phyloP scores from a whole-genome alignment of 148 eudicot species.

The Diospyros kaki region DNA sequence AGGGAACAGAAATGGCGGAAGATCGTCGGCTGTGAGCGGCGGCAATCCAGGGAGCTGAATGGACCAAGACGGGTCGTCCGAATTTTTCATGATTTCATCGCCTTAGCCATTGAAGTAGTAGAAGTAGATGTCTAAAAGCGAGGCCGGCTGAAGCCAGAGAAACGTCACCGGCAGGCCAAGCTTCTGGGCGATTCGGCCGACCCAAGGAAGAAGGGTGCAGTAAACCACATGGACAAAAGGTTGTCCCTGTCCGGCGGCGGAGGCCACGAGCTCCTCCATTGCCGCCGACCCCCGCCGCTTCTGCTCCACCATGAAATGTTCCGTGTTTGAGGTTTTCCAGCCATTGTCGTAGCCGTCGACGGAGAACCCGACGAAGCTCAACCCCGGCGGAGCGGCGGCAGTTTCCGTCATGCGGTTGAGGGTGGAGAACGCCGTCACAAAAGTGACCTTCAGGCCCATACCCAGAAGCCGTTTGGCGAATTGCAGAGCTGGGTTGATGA shows the following conservation, averaged over 20 bases:
- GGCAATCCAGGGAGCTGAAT: conserved; percentile 45
- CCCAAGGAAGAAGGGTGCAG: conserved; percentile 38
- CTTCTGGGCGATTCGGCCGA: conserved; percentile 30
- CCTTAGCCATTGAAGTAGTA: conserved; percentile 33
- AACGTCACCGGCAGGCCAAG: conserved; percentile 34
- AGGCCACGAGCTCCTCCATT: conserved; percentile 1
- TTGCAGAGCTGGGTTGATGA: conserved; percentile 39
- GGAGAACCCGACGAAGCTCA: conserved; percentile 20
- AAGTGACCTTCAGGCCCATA: conserved; percentile 39
- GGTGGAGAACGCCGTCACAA: conserved; percentile 35
- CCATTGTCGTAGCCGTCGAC: conserved; percentile 38
- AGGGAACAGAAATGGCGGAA: conserved; percentile 41
- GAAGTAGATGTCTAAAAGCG: conserved; percentile 36
- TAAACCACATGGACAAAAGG: conserved; percentile 31
- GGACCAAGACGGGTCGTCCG: conserved; percentile 27
- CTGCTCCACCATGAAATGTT: conserved; percentile 11
- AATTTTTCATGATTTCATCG: conserved; percentile 13
- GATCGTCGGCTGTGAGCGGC: conserved; percentile 21
- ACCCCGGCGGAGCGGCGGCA: conserved; percentile 5
- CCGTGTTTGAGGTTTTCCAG: background rate
- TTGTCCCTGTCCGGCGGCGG: conserved; percentile 21
- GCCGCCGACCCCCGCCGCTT: conserved; percentile 16
- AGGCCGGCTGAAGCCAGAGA: conserved; percentile 54
- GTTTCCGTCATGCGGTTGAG: conserved; percentile 13
- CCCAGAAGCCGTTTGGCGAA: conserved; percentile 39